Conservation (phyloP, 371 early-diverging fungal genomes). For the Mucor saturninus region DNA sequence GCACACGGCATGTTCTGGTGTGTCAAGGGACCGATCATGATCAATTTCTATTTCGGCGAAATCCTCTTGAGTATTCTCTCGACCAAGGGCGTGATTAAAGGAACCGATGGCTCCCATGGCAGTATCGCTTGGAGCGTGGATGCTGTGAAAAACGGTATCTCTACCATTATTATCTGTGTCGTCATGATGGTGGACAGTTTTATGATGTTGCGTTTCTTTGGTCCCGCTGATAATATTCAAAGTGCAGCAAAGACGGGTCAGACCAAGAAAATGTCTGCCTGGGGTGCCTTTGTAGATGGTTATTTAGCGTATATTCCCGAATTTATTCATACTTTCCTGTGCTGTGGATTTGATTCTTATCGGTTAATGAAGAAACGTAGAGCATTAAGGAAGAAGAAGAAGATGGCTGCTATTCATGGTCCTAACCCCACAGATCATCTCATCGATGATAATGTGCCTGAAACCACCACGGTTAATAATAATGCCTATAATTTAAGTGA, state of each 20-base stretch:
- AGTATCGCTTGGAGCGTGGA: constrained; percentile 48
- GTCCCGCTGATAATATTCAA: constrained; percentile 24
- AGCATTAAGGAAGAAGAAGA: constrained; percentile 27
- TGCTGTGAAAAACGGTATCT: constrained; percentile 50
- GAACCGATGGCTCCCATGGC: constrained; percentile 38
- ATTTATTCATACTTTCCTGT: constrained; percentile 34
- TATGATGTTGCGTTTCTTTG: constrained; percentile 49
- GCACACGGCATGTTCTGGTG: constrained; percentile 62
- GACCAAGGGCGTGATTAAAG: constrained; percentile 42
- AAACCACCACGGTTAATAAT: neutral
- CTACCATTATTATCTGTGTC: constrained; percentile 43
- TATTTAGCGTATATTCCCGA: constrained; percentile 50
- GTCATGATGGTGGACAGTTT: constrained; percentile 43
- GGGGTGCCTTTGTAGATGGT: constrained; percentile 45
- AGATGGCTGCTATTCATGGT: neutral
- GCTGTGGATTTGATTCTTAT: constrained; percentile 46
- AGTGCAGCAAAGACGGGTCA: constrained; percentile 6
- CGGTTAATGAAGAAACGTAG: constrained; percentile 42
- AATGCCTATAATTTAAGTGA: neutral
- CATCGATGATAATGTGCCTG: neutral
- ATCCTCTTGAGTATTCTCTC: constrained; percentile 39
- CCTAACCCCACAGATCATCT: constrained; percentile 13
- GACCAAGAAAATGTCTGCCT: constrained; percentile 9
- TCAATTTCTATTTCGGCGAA: constrained; percentile 54
- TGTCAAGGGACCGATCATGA: constrained; percentile 58